Percentiles rank a stretch among this genome's conserved stretches.
Conservation (phyloP, 2,329 filamentous ascomycete genomes). For the Cytospora piceicola region DNA sequence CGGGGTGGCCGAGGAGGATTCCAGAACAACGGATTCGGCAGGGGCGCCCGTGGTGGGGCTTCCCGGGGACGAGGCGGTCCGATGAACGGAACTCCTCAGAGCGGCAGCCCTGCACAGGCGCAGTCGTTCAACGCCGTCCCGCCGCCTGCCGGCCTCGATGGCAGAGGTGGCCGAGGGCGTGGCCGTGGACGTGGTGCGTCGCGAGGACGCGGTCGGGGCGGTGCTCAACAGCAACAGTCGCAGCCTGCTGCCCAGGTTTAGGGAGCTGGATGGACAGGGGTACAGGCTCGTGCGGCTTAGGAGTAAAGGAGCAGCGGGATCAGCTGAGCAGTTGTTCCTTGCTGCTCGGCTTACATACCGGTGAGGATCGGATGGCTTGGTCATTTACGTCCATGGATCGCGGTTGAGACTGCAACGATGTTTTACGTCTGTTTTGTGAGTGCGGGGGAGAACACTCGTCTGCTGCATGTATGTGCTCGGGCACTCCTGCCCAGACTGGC, state of each 20-base stretch:
- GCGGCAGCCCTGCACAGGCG: conserved; percentile 30
- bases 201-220: conserved; percentile 27
- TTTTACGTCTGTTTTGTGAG: too few relatives aligned
- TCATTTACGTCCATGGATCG: neutral
- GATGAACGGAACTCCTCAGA: conserved; percentile 25
- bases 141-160: conserved; percentile 62
- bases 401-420: neutral
- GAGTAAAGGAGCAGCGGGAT: neutral
- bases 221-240: conserved; percentile 25
- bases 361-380: neutral
- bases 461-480: too few relatives aligned
- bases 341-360: neutral
- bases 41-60: conserved; percentile 39
- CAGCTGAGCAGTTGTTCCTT: neutral
- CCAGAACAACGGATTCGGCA: conserved; percentile 33
- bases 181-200: conserved; percentile 38
- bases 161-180: conserved; percentile 44
- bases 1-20: conserved; percentile 19
- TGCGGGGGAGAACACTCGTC: too few relatives aligned
- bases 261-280: neutral
- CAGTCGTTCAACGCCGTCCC: conserved; percentile 59
- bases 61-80: conserved; percentile 32
- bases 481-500: neutral
- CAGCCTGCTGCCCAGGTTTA: conserved; percentile 28
- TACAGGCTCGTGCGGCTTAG: neutral